A percentile compares a stretch with the other conserved stretches of the same genome.
phyloP scores from a whole-genome alignment of 23 red algal species.

The Gracilaria domingensis region DNA sequence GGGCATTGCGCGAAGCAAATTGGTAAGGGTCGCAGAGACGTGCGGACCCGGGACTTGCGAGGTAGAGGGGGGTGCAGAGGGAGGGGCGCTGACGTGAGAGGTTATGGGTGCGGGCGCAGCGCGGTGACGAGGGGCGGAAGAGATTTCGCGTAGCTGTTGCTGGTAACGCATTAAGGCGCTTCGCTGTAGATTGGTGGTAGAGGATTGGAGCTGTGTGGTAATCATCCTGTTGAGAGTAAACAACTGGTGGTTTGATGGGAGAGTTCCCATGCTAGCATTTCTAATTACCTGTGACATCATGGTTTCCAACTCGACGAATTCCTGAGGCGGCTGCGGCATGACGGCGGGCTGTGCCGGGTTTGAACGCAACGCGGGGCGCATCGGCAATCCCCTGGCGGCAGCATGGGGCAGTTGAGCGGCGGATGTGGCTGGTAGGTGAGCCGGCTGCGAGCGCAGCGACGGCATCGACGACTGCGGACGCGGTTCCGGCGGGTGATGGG shows the following conservation, averaged over 20 bases:
- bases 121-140: constrained; percentile 18
- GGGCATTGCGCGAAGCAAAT: constrained; percentile 36
- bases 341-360: not conserved
- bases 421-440: not conserved
- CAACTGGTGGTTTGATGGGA: constrained; percentile 64
- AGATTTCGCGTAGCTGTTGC: constrained; percentile 53
- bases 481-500: not conserved
- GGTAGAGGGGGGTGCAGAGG: constrained; percentile 14
- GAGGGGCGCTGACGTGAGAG: constrained; percentile 5
- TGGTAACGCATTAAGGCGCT: constrained; percentile 40
- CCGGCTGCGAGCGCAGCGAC: not conserved
- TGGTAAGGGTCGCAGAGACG: not conserved
- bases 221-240: constrained; percentile 70
- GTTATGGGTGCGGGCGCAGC: constrained; percentile 3
- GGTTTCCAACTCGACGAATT: constrained; percentile 29
- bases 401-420: not conserved
- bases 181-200: constrained; percentile 25
- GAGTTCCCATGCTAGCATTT: constrained; percentile 65
- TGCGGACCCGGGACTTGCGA: not conserved
- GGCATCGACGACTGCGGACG: not conserved
- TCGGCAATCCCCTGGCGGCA: not conserved
- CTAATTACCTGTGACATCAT: constrained; percentile 68
- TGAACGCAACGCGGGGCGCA: constrained; percentile 11
- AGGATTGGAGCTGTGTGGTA: constrained; percentile 43
- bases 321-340: constrained; percentile 8